A percentile compares a stretch with the other conserved stretches of the same genome.
Conservation (phyloP, 2,329 filamentous ascomycete genomes). For the Monosporascus cannonballus region DNA sequence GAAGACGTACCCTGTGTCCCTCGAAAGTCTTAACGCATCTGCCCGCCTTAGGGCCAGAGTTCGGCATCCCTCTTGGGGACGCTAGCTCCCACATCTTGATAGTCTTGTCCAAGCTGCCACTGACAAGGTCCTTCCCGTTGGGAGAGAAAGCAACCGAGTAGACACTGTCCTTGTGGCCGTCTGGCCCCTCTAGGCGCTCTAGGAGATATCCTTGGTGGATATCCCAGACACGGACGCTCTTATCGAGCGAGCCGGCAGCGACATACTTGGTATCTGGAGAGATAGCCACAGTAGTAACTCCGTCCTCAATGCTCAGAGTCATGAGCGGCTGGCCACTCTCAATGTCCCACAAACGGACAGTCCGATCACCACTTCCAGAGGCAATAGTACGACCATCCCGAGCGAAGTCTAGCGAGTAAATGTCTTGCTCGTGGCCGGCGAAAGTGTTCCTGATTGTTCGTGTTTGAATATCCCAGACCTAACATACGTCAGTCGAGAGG, state of each 20-base stretch:
- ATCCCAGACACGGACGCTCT: constrained; percentile 97
- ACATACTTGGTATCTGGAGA: constrained; percentile 93
- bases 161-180: constrained; percentile 94
- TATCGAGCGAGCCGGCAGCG: constrained; percentile 90
- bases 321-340: constrained; percentile 76
- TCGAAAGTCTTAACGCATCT: constrained; percentile 97
- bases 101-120: constrained; percentile 91
- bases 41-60: constrained; percentile 69
- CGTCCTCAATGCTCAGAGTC: constrained; percentile 88
- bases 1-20: constrained; percentile 73
- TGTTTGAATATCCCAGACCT: constrained; percentile 91
- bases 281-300: constrained; percentile 95
- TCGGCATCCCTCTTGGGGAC: constrained; percentile 61
- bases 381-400: constrained; percentile 91
- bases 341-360: constrained; percentile 94
- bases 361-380: constrained; percentile 90
- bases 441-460: constrained; percentile 88
- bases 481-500: constrained; percentile 7
- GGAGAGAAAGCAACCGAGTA: constrained; percentile 96
- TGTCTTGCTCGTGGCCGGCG: constrained; percentile 96
- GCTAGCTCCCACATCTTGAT: constrained; percentile 99
- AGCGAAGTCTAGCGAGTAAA: constrained; percentile 93
- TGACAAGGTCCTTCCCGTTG: constrained; percentile 86
- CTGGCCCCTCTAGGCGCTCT: constrained; percentile 85
- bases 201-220: constrained; percentile 78